phyloP scores from a whole-genome alignment of 352 stramenopile genomes.

The Pythium scleroteichum region DNA sequence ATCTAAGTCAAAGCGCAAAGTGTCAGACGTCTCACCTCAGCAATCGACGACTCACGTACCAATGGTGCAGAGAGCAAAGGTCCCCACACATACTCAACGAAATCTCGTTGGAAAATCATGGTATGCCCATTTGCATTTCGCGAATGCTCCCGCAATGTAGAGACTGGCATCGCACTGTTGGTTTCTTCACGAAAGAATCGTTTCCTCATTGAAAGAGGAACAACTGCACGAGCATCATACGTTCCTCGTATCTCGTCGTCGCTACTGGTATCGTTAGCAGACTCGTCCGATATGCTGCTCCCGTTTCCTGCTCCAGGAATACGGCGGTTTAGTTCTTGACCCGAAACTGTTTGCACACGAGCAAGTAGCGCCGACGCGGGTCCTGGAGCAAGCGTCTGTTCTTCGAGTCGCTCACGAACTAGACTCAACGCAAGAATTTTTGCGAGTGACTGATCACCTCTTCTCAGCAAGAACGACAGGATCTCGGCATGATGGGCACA shows the following conservation, averaged over 20 bases:
- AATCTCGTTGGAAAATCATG: constrained; percentile 58
- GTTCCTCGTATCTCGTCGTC: constrained; percentile 31
- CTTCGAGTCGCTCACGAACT: constrained; percentile 52
- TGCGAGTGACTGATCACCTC: constrained; percentile 43
- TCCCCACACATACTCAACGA: constrained; percentile 58
- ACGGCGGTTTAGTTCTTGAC: constrained; percentile 30
- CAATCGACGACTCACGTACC: constrained; percentile 29
- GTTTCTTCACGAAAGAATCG: constrained; percentile 7
- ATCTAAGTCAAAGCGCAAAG: constrained; percentile 28
- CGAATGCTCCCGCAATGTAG: background rate
- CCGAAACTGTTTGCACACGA: constrained; percentile 48
- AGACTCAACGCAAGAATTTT: constrained; percentile 57
- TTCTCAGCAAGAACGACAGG: constrained; percentile 65
- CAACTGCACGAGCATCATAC: constrained; percentile 17
- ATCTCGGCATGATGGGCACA: constrained; percentile 62
- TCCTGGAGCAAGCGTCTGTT: constrained; percentile 43
- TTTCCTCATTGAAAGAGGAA: constrained; percentile 23
- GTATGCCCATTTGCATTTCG: constrained; percentile 47
- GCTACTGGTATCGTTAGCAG: constrained; percentile 39
- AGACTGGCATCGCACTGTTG: background rate
- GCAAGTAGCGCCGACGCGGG: constrained; percentile 38
- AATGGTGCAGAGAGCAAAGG: constrained; percentile 38
- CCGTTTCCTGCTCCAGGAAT: constrained; percentile 4
- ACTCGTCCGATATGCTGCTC: constrained; percentile 28
- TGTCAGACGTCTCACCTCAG: background rate